A percentile compares a stretch with the other conserved stretches of the same genome.
Evolutionary conservation across 2,329 filamentous ascomycete genomes (phyloP).

Genomic region (Cercospora citrullina): DNA sequence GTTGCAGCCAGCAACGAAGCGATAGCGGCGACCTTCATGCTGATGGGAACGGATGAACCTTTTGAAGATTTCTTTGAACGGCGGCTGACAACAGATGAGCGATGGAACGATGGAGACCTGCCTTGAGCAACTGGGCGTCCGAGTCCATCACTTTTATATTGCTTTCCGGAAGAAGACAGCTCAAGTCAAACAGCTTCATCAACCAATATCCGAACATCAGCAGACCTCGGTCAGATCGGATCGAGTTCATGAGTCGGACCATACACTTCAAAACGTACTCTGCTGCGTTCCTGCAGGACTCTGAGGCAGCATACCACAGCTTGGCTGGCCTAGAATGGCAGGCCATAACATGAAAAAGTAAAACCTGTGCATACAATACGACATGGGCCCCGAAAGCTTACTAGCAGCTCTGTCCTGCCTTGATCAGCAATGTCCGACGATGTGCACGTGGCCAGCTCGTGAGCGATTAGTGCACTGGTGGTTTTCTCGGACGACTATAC

Average conservation of each 20-base stretch:
- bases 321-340: background rate
- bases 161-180: background rate
- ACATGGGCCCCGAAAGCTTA: background rate
- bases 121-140: background rate
- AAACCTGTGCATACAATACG: background rate
- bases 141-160: background rate
- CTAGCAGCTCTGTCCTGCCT: background rate
- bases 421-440: background rate
- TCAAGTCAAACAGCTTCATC: background rate
- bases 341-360: background rate
- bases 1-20: conserved; percentile 10
- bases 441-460: background rate
- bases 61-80: background rate
- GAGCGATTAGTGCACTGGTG: background rate
- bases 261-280: background rate
- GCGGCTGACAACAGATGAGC: background rate
- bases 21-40: conserved; percentile 4
- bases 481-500: background rate
- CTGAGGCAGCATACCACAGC: background rate
- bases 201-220: background rate
- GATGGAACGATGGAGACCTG: background rate
- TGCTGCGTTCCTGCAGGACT: background rate
- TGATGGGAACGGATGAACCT: background rate
- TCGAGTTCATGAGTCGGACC: background rate
- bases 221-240: background rate